Conservation (phyloP, 495 filamentous ascomycete genomes). For the Penicillium goetzii region DNA sequence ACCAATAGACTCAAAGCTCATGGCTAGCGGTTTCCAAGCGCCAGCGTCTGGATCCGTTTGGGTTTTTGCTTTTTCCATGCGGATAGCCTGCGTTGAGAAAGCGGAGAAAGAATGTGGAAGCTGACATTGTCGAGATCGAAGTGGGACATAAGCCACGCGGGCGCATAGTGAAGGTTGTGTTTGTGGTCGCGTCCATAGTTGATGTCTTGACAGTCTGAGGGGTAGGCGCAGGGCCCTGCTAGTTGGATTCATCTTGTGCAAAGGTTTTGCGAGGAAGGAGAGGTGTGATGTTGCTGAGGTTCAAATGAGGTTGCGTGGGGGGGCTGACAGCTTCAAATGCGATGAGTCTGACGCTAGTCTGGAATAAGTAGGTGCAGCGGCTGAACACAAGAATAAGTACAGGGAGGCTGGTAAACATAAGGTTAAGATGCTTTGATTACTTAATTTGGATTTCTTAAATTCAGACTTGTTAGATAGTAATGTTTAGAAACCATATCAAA, state of each 20-base stretch:
- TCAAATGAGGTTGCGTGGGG: neutral
- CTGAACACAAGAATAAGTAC: neutral
- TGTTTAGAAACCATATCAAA: too few relatives aligned
- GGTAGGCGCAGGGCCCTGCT: slow-evolving; percentile 6
- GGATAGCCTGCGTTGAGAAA: slow-evolving; percentile 11
- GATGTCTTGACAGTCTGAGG: slow-evolving; percentile 5
- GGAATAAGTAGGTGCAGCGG: neutral
- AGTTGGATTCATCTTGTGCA: neutral
- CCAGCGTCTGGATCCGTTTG: neutral
- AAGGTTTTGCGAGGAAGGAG: neutral
- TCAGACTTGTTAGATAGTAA: too few relatives aligned
- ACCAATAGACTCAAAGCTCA: slow-evolving; percentile 17
- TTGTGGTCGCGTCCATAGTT: neutral
- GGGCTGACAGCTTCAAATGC: neutral
- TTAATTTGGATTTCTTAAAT: too few relatives aligned
- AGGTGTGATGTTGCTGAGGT: neutral
- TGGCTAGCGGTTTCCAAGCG: slow-evolving; percentile 6
- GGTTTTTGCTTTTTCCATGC: neutral
- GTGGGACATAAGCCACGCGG: neutral
- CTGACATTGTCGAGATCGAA: neutral
- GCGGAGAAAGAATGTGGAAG: neutral
- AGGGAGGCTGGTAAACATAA: neutral
- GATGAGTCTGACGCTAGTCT: slow-evolving; percentile 4
- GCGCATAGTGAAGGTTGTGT: slow-evolving; percentile 6
- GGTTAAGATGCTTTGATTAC: neutral